These are phyloP conservation scores for Claviceps humidiphila DNA, from an alignment of 2,329 filamentous ascomycete species.

Conservation along the genomic window DNA sequence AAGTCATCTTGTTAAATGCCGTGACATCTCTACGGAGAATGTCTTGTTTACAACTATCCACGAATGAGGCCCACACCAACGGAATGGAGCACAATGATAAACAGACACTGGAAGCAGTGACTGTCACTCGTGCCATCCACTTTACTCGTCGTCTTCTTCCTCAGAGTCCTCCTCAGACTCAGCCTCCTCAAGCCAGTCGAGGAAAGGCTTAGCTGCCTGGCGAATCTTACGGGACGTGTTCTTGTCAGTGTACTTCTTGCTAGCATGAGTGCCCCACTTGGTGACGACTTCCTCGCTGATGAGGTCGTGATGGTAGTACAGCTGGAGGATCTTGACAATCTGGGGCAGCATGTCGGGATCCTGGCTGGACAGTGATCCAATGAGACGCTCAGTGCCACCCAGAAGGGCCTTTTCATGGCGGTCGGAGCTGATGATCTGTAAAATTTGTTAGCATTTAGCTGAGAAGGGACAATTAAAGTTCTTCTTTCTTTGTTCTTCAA, in stretches of 20 bases:
- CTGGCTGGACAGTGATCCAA: constrained; percentile 57
- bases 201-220: constrained; percentile 86
- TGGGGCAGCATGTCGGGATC: constrained; percentile 63
- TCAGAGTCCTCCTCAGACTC: constrained; percentile 53
- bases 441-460: neutral
- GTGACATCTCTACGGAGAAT: too few relatives aligned
- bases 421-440: constrained; percentile 56
- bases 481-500: neutral
- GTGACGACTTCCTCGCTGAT: constrained; percentile 77
- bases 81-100: neutral
- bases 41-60: too few relatives aligned
- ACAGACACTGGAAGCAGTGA: neutral
- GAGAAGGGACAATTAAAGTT: neutral
- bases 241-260: constrained; percentile 95
- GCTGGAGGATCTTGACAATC: constrained; percentile 75
- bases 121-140: neutral
- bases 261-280: constrained; percentile 87
- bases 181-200: constrained; percentile 84
- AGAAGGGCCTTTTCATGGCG: constrained; percentile 92
- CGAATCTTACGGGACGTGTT: constrained; percentile 86
- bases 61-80: too few relatives aligned
- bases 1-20: too few relatives aligned
- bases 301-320: constrained; percentile 84
- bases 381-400: constrained; percentile 86
- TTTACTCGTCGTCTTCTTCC: constrained; percentile 34